These are phyloP conservation scores for Cladosporium sp. DNA, from an alignment of 2,329 filamentous ascomycete genomes.

Conservation along the genomic window DNA sequence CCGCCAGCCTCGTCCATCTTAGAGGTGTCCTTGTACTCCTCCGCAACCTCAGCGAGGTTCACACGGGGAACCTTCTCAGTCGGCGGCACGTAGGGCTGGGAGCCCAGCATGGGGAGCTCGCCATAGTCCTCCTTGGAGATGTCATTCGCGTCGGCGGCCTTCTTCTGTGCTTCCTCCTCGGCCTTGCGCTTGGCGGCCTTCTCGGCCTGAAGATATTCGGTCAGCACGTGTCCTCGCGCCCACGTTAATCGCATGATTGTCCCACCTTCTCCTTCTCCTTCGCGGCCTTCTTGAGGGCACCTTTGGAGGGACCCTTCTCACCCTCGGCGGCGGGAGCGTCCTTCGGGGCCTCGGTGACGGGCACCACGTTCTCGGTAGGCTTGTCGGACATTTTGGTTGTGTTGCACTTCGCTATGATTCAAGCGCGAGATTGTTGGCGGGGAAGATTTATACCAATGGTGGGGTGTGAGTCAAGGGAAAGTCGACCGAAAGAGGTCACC, in stretches of 20 bases:
- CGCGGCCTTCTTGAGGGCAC: constrained; percentile 76
- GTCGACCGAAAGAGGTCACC: constrained; percentile 1
- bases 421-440: constrained; percentile 3
- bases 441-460: constrained; percentile 11
- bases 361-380: constrained; percentile 15
- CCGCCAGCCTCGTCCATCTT: constrained; percentile 31
- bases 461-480: constrained; percentile 10
- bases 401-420: background rate
- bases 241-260: background rate
- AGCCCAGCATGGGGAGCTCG: constrained; percentile 54
- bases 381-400: constrained; percentile 14
- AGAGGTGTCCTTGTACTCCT: constrained; percentile 57
- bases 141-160: constrained; percentile 58
- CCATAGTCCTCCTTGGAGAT: constrained; percentile 76
- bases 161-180: constrained; percentile 63
- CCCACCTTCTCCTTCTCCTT: constrained; percentile 84
- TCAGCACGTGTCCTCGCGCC: background rate
- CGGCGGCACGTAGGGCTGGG: constrained; percentile 46
- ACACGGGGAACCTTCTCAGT: constrained; percentile 45
- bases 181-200: constrained; percentile 60
- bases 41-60: constrained; percentile 56
- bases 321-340: constrained; percentile 21
- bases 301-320: constrained; percentile 60
- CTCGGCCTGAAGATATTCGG: constrained; percentile 39
- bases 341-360: constrained; percentile 15